Evolutionary conservation across 2,329 filamentous ascomycete genomes (phyloP), one percentile per base, ranked within the genome.

Genomic region (Cadophora gregata): DNA sequence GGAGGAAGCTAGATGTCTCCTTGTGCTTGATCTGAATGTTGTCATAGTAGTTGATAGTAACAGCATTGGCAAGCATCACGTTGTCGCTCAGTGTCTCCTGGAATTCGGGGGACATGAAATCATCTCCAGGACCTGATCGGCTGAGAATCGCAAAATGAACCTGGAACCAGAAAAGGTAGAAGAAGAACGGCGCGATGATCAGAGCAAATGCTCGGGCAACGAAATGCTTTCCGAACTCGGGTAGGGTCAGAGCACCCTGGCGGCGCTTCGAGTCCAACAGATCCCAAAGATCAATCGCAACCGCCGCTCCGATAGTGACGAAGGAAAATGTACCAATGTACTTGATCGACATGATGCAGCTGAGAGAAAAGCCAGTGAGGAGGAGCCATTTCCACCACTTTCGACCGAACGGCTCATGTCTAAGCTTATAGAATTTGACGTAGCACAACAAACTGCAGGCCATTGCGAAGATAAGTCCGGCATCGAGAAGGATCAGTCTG

Each of bases 351-450:
- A 99, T 98, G 78, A 97, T 96, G 78, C 95, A 98, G 78, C 94
- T 97, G 78, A 99, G 86, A 68, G 90, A 90, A 78, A 99, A 95
- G 67, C 96, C 96, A 8, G 96, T 99, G 75, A 98, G 81, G 69
- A 99, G 88, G 67, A 99, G 87, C 96, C 96, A 99, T 81, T 99
- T 99, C 96, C 96, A 99, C 96, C 96, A 99, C 82, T 99, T 98
- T 69, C 93, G 88, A 67, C 91, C 88, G 79, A 99, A 99, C 3
- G 96, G 86, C 71, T 89, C 86, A 75, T 98, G 94, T 73, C 96
- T 88, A 73, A 95, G 84, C 85, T 98, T 99, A 84, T 98, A 98
- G 82, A 98, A 99, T 74, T 94, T 93, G 80, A 99, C 91, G 80
- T 99, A 99, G 84, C 88, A 93, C 65, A 97, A 85, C 65, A 99